phyloP scores from a whole-genome alignment of 1,284 basidiomycete species.

The Gymnopus androsaceus region DNA sequence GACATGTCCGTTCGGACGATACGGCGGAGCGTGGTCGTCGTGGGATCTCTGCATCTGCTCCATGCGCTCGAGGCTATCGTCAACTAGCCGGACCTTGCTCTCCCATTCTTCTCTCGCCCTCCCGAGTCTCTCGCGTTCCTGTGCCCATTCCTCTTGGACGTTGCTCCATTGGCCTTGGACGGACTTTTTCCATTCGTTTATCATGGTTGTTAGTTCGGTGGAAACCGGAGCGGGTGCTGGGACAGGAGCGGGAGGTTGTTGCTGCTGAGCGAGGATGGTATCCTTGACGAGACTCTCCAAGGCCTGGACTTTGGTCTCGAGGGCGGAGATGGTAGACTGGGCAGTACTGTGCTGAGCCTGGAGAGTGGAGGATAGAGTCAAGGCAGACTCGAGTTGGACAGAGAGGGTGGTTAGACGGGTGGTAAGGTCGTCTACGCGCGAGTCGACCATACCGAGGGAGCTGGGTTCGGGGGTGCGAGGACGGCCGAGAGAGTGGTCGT shows the following conservation, averaged over 20 bases:
- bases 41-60: conserved; percentile 38
- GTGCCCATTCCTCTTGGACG: conserved; percentile 80
- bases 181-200: conserved; percentile 67
- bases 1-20: conserved; percentile 23
- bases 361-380: conserved; percentile 73
- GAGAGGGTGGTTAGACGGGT: conserved; percentile 74
- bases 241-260: conserved; percentile 21
- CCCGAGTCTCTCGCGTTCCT: conserved; percentile 77
- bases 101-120: conserved; percentile 72
- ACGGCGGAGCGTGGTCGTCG: conserved; percentile 3
- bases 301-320: conserved; percentile 70
- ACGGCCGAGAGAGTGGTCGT: conserved; percentile 37
- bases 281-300: conserved; percentile 59
- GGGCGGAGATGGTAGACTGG: conserved; percentile 72
- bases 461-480: conserved; percentile 78
- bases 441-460: conserved; percentile 60
- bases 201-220: conserved; percentile 55
- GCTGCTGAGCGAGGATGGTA: conserved; percentile 38
- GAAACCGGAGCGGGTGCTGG: no score
- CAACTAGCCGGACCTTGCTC: conserved; percentile 38
- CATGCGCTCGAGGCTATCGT: conserved; percentile 46
- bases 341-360: conserved; percentile 81
- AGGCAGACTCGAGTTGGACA: conserved; percentile 75
- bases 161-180: conserved; percentile 77
- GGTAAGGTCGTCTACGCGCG: conserved; percentile 59